These are phyloP conservation scores for Neopestalotiopsis rosae DNA, from an alignment of 2,329 filamentous ascomycete species.

Conservation along the genomic window DNA sequence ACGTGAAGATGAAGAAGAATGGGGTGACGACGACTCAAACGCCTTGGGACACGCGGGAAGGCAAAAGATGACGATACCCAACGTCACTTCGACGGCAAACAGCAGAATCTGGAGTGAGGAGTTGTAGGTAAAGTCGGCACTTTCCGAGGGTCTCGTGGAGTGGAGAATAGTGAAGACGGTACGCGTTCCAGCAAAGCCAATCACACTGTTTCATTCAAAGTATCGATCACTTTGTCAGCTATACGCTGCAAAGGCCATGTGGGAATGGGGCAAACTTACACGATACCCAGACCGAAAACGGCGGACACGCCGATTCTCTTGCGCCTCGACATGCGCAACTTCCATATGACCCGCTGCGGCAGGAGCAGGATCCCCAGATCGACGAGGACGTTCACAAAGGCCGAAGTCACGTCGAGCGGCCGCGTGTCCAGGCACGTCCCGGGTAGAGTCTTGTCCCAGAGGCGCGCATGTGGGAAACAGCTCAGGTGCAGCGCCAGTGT, in stretches of 20 bases:
- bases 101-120: neutral
- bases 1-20: no score
- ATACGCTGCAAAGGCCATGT: no score
- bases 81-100: neutral
- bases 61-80: neutral
- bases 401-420: neutral
- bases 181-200: neutral
- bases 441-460: neutral
- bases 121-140: neutral
- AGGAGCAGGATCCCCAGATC: neutral
- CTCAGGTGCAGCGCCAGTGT: neutral
- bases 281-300: neutral
- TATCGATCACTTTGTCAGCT: neutral
- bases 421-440: neutral
- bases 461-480: neutral
- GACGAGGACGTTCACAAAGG: neutral
- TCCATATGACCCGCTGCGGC: constrained; percentile 1
- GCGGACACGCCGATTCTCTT: neutral
- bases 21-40: neutral
- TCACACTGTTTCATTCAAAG: neutral
- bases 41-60: neutral
- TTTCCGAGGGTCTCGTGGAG: neutral
- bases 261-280: neutral
- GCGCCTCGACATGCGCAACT: neutral
- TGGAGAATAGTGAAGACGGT: neutral